Evolutionary conservation across 768 basidiomycete genomes (phyloP), one percentile per base, ranked within the genome.

Genomic region (Mycena rosella): DNA sequence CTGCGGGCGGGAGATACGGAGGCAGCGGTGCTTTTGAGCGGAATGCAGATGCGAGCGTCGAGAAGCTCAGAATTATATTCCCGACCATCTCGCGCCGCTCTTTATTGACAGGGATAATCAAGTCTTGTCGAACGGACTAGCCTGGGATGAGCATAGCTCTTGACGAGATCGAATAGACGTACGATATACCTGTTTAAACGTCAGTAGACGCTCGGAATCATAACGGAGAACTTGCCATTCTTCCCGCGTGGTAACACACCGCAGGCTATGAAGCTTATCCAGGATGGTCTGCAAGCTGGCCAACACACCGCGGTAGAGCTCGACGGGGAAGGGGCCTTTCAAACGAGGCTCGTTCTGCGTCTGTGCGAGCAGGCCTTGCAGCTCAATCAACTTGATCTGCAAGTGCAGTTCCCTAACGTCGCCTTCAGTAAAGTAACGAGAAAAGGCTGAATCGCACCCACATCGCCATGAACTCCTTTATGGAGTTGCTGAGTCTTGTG

Each of bases 71-170:
- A 63, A 99, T 92, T 67, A 98, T 93, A 78, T 95, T 97, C 40
- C 96, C 96, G 52, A 90, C 95, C 94, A 99, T 95, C 76, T 98
- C 96, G 4, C 92, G 89, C 24, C 97, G 86, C 73, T 98, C 92
- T 74, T 82, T 87, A 74, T 93, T 98, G 52, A 97, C 96, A 1
- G 97, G 96, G 3, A 94, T 77, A 69, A 99, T 94, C 72, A 98
- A 98, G 63, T 97, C 95, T 30, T 85, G 82, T 47, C 93, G 85
- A 24, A 98, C 94, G 61, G 84, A 89, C 94, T 96, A 75, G 18
- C 49, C 34, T 34, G 54, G 48, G 24, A 38, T 70, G 34, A 60
- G 49, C 38, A 38, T 20, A 40, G 22, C 36, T 36, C 52, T 29
- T 57, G n/a, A 29, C 29, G 18, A 55, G 34, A n/a, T 22, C 64